These are phyloP conservation scores for Austroboletus niveus DNA, from an alignment of 1,284 basidiomycete genomes.

Conservation along the genomic window DNA sequence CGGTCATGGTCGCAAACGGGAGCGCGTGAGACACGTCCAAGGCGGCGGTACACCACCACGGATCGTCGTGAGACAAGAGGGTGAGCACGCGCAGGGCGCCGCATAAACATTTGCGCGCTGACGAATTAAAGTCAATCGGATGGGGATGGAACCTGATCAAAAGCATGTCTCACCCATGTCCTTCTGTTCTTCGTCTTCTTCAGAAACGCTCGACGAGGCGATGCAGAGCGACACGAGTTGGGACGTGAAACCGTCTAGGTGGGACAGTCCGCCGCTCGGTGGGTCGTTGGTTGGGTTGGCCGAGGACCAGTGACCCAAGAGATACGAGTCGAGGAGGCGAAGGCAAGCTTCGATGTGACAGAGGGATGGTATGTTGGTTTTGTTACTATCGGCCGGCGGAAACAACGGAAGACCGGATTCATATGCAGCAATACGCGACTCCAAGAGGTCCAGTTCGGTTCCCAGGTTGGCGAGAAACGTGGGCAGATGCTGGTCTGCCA, in stretches of 20 bases:
- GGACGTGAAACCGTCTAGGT: slow-evolving; percentile 38
- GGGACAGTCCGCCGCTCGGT: slow-evolving; percentile 10
- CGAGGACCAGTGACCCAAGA: slow-evolving; percentile 53
- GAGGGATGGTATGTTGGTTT: slow-evolving; percentile 37
- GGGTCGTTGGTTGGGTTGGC: slow-evolving; percentile 17
- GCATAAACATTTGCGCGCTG: slow-evolving; percentile 52
- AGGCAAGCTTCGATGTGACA: slow-evolving; percentile 56
- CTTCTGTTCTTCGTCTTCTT: slow-evolving; percentile 17
- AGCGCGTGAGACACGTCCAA: slow-evolving; percentile 44
- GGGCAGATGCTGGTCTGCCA: slow-evolving; percentile 32
- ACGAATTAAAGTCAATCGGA: neutral
- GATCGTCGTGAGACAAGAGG: slow-evolving; percentile 61
- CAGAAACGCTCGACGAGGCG: slow-evolving; percentile 33
- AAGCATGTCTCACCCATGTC: slow-evolving; percentile 13
- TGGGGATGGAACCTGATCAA: neutral
- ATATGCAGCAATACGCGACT: slow-evolving; percentile 40
- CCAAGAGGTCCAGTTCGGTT: slow-evolving; percentile 38
- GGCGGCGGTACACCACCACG: slow-evolving; percentile 51
- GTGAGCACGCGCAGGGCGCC: slow-evolving; percentile 62
- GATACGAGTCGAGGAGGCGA: slow-evolving; percentile 57
- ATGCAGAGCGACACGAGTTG: slow-evolving; percentile 50
- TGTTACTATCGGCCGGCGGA: slow-evolving; percentile 10
- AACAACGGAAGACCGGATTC: slow-evolving; percentile 41
- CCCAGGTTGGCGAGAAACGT: slow-evolving; percentile 39
- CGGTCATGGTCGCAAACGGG: slow-evolving; percentile 45